phyloP scores from a whole-genome alignment of 495 filamentous ascomycete species.

The Hypomontagnella submonticulosa region DNA sequence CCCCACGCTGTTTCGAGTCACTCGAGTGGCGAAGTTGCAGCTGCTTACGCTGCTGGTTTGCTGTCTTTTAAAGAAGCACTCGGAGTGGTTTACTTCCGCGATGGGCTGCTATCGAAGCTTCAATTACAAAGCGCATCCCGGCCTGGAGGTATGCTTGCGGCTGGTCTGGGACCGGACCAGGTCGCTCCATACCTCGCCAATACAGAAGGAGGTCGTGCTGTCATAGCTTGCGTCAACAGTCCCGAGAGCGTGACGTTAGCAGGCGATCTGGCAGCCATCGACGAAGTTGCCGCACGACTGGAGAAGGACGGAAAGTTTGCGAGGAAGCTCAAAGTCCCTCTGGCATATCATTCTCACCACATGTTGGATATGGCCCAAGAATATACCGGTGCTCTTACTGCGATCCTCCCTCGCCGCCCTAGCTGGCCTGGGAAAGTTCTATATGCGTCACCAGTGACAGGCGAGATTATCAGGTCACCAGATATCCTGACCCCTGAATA shows the following conservation, averaged over 20 bases:
- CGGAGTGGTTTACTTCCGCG: conserved; percentile 60
- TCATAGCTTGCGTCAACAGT: conserved; percentile 58
- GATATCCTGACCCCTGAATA: conserved; percentile 42
- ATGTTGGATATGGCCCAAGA: conserved; percentile 53
- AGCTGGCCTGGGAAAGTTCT: conserved; percentile 26
- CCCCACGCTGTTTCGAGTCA: conserved; percentile 61
- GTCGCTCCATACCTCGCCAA: conserved; percentile 45
- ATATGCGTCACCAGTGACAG: conserved; percentile 47
- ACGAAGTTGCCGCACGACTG: conserved; percentile 41
- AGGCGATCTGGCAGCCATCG: conserved; percentile 51
- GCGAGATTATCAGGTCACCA: neutral
- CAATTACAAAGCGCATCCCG: conserved; percentile 1
- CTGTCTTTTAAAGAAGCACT: conserved; percentile 52
- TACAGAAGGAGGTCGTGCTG: conserved; percentile 38
- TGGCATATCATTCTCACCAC: conserved; percentile 60
- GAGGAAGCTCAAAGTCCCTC: conserved; percentile 51
- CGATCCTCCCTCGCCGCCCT: neutral
- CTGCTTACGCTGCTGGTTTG: conserved; percentile 50
- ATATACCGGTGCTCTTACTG: conserved; percentile 45
- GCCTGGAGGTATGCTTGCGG: conserved; percentile 61
- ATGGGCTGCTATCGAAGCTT: conserved; percentile 40
- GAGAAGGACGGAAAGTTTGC: conserved; percentile 51
- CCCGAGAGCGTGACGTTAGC: conserved; percentile 56
- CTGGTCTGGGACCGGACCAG: conserved; percentile 50
- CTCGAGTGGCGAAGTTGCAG: conserved; percentile 65